A percentile compares a stretch with the other conserved stretches of the same genome.
phyloP scores from a whole-genome alignment of 75 land plant genomes.

The Pinus tabuliformis region DNA sequence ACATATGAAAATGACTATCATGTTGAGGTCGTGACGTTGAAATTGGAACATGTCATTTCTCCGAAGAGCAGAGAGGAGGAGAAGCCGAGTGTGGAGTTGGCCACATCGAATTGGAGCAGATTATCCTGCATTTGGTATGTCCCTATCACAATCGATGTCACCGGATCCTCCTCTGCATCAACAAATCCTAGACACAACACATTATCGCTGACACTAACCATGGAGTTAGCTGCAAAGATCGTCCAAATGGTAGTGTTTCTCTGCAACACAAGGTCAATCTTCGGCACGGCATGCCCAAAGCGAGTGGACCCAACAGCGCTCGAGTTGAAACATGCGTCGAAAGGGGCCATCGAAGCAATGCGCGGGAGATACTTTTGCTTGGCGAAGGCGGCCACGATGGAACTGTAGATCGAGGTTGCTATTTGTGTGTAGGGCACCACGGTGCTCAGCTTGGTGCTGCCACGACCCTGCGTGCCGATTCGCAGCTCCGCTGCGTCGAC shows the following conservation, averaged over 20 bases:
- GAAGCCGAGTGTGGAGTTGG: conserved; percentile 34
- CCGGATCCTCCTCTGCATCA: conserved; percentile 27
- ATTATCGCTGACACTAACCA: conserved; percentile 26
- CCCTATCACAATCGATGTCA: conserved; percentile 30
- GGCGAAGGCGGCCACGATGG: conserved; percentile 24
- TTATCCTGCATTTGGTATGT: conserved; percentile 45
- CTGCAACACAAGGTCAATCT: conserved; percentile 43
- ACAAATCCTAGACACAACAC: conserved; percentile 60
- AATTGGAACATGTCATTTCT: conserved; percentile 38
- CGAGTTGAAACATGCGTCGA: conserved; percentile 42
- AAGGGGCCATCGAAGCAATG: conserved; percentile 31
- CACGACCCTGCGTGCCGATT: conserved; percentile 25
- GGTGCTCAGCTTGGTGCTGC: conserved; percentile 52
- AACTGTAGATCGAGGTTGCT: conserved; percentile 33
- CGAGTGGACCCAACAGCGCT: conserved; percentile 28
- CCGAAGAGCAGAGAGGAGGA: conserved; percentile 19
- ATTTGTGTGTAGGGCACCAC: conserved; percentile 42
- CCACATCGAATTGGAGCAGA: conserved; percentile 47
- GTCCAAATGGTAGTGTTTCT: conserved; percentile 34
- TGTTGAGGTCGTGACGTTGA: conserved; percentile 38
- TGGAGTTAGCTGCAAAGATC: conserved; percentile 54
- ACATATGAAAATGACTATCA: too few relatives aligned
- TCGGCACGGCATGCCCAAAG: conserved; percentile 50
- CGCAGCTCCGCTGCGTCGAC: conserved; percentile 21
- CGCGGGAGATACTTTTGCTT: conserved; percentile 12